phyloP scores from a whole-genome alignment of 257 asterid species.

The Primulina eburnea region DNA sequence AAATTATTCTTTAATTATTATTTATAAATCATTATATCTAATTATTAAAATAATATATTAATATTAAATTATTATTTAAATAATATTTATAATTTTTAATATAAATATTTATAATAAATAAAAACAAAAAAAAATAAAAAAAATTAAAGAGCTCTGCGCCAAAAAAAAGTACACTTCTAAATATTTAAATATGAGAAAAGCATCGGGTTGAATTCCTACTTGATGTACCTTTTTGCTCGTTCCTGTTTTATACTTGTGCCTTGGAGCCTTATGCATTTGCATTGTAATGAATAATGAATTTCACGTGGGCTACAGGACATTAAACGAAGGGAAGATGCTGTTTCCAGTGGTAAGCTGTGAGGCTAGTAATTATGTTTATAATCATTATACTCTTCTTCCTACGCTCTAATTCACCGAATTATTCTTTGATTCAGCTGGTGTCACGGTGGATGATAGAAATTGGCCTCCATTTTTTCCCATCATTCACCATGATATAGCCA shows the following conservation, averaged over 20 bases:
- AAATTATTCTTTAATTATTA: no score
- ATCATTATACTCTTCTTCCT: conserved; percentile 1
- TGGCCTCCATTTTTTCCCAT: conserved; percentile 73
- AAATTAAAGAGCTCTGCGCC: no score
- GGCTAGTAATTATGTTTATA: not conserved
- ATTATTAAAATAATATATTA: no score
- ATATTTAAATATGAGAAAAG: not conserved
- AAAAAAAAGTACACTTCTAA: not conserved
- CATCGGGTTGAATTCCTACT: not conserved
- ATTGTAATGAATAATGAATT: conserved; percentile 15
- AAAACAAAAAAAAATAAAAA: no score
- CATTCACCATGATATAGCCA: conserved; percentile 64
- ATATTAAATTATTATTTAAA: no score
- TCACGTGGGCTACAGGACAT: conserved; percentile 46
- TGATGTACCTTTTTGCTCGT: not conserved
- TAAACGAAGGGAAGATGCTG: conserved; percentile 63
- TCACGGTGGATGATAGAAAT: conserved; percentile 46
- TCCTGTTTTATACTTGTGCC: not conserved
- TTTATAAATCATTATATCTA: no score
- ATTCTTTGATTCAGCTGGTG: conserved; percentile 44
- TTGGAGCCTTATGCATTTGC: conserved; percentile 17
- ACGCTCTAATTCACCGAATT: not conserved
- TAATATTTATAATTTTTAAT: no score
- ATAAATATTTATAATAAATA: no score
- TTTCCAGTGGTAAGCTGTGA: conserved; percentile 49